Base-by-base conservation (phyloP, 2,329 filamentous ascomycete genomes). In the Parastagonospora nodorum region DNA sequence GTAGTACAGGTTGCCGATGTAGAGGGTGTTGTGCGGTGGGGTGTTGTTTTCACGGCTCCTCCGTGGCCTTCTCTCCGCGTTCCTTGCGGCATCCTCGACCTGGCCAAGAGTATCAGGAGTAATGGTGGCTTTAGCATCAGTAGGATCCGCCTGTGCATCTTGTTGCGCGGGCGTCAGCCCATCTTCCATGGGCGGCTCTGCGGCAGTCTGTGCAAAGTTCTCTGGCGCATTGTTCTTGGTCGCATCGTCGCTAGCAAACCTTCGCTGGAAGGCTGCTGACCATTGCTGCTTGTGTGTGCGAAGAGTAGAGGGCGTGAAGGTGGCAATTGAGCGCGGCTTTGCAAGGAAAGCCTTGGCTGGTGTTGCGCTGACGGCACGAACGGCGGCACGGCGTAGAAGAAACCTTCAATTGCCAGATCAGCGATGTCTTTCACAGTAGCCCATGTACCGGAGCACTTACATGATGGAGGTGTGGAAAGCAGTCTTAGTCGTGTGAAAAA, bases 1-100 rank as follows among this genome's bases (percentile, higher is more conserved):
- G 68, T 85, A 90, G 69, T 84, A 85, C 39, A 90, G 74, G 72
- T 90, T 90, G 52, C 85, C 86, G 55, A 90, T 67, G 63, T 87
- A 90, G 50, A 90, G 61, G 7, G 77, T 81, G 8, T 58, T 70
- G 56, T 61, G 65, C 8, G 66, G 69, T 48, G 59, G 40, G 37
- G 35, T 31, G 48, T 49, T 33, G 35, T 32, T 28, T n/a, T 37
- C 27, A 30, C 32, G 33, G 37, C 28, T 40, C 32, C 12, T 4
- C 40, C 27, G 27, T 11, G 32, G 15, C 32, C 37, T 40, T 29
- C 8, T 24, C 15, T 28, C 32, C 10, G 37, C 37, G 8, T 12
- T 27, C 37, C 11, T 39, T 28, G 37, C 37, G 33, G 33, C n/a
- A 9, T 36, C n/a, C 11, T 9, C 52, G 5, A 50, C 60, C 32